Percentiles rank a stretch among this genome's conserved stretches.
phyloP scores from a whole-genome alignment of 352 stramenopile genomes.

The Pythium biforme region DNA sequence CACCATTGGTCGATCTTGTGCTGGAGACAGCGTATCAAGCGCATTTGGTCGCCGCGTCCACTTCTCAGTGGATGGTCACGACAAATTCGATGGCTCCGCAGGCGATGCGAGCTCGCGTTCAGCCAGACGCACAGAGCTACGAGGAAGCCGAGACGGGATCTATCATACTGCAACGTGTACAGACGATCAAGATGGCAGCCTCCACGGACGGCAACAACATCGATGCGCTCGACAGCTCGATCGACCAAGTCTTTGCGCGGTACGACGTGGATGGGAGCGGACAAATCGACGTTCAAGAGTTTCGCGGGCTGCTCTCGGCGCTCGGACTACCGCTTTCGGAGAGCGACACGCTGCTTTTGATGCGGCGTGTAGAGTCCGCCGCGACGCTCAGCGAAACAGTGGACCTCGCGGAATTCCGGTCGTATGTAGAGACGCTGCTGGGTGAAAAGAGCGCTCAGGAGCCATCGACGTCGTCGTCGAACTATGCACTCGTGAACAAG shows the following conservation, averaged over 20 bases:
- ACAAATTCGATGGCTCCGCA: constrained; percentile 28
- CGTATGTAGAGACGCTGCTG: constrained; percentile 24
- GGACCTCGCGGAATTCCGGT: constrained; percentile 31
- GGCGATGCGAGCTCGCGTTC: constrained; percentile 8
- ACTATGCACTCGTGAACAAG: constrained; percentile 1
- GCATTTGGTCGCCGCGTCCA: constrained; percentile 32
- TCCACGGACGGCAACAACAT: constrained; percentile 19
- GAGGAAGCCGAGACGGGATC: constrained; percentile 13
- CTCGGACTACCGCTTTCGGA: constrained; percentile 47
- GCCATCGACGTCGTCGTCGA: not conserved
- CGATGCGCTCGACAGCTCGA: constrained; percentile 16
- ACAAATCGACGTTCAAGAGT: constrained; percentile 58
- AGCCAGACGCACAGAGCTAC: constrained; percentile 6
- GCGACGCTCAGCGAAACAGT: constrained; percentile 20
- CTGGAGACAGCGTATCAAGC: constrained; percentile 41
- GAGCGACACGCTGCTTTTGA: constrained; percentile 41
- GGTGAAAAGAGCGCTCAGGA: not conserved
- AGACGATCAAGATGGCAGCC: constrained; percentile 33
- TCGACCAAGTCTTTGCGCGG: constrained; percentile 49
- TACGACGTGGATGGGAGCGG: constrained; percentile 57
- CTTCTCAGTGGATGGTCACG: constrained; percentile 39
- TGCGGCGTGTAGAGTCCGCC: constrained; percentile 40
- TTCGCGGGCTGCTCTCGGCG: constrained; percentile 34
- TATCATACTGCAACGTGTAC: constrained; percentile 51
- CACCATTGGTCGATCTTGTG: constrained; percentile 40